Percentiles rank a stretch among this genome's conserved stretches.
Conservation (phyloP, 2,329 filamentous ascomycete genomes). For the Pestalotiopsis fici region DNA sequence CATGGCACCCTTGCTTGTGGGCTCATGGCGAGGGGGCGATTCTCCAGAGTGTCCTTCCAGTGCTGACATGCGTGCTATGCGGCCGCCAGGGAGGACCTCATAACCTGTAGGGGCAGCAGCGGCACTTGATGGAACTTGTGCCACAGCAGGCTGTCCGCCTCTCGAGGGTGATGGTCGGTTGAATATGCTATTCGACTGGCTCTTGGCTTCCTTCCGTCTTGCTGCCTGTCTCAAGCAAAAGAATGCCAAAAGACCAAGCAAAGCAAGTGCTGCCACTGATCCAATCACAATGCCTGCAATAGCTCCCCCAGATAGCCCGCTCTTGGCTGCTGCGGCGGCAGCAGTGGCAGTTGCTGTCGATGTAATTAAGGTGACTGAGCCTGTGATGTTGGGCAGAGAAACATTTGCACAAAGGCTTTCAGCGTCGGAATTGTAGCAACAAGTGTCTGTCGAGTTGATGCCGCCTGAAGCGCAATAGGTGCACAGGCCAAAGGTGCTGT, state of each 20-base stretch:
- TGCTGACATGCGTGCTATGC: slow-evolving; percentile 94
- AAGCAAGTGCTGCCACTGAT: slow-evolving; percentile 67
- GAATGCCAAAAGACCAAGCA: slow-evolving; percentile 71
- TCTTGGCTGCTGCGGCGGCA: slow-evolving; percentile 26
- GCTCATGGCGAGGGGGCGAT: slow-evolving; percentile 44
- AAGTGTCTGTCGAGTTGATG: slow-evolving; percentile 90
- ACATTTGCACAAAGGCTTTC: slow-evolving; percentile 73
- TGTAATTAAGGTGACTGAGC: slow-evolving; percentile 65
- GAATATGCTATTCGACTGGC: slow-evolving; percentile 73
- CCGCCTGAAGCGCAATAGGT: slow-evolving; percentile 83
- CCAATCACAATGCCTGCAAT: slow-evolving; percentile 93
- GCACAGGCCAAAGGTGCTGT: slow-evolving; percentile 75
- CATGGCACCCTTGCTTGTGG: slow-evolving; percentile 33
- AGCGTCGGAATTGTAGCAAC: slow-evolving; percentile 83
- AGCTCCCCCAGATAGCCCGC: slow-evolving; percentile 72
- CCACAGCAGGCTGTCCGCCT: slow-evolving; percentile 41
- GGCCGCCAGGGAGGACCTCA: slow-evolving; percentile 79
- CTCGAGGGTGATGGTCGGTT: slow-evolving; percentile 84
- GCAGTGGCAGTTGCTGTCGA: slow-evolving; percentile 44
- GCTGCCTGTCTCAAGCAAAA: slow-evolving; percentile 57
- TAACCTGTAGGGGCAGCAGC: slow-evolving; percentile 53
- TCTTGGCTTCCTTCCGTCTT: slow-evolving; percentile 52
- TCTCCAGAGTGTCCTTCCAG: slow-evolving; percentile 74
- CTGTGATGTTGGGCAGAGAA: slow-evolving; percentile 73
- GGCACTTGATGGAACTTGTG: slow-evolving; percentile 32